Evolutionary conservation across 495 filamentous ascomycete genomes (phyloP).

Genomic region (Eremomyces bilateralis): DNA sequence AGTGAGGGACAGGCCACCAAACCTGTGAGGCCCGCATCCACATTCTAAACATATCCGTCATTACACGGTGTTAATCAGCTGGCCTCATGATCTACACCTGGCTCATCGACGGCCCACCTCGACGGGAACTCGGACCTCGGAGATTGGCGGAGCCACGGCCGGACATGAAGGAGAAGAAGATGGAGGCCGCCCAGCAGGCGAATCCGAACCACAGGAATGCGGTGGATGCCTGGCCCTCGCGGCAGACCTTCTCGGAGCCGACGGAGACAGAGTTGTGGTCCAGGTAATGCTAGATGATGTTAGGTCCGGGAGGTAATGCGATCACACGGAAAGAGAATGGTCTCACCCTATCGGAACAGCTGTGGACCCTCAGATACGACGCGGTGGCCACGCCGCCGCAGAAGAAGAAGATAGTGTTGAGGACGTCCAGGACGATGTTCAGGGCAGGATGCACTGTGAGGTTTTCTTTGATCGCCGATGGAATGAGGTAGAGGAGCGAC

Average conservation of each 20-base stretch:
- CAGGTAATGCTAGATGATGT: conserved; percentile 29
- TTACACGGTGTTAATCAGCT: too few relatives aligned
- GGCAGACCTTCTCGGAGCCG: conserved; percentile 39
- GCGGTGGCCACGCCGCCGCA: conserved; percentile 41
- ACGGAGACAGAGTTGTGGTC: conserved; percentile 35
- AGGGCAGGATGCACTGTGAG: conserved; percentile 32
- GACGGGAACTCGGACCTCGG: conserved; percentile 17
- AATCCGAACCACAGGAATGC: conserved; percentile 60
- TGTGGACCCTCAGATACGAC: conserved; percentile 33
- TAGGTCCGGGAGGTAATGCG: conserved; percentile 1
- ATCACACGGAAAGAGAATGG: neutral
- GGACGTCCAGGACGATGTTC: conserved; percentile 30
- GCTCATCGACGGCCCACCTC: conserved; percentile 35
- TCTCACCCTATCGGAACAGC: conserved; percentile 40
- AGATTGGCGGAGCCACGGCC: conserved; percentile 21
- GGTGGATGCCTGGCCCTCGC: conserved; percentile 41
- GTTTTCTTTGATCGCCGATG: conserved; percentile 26
- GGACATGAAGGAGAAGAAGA: conserved; percentile 29
- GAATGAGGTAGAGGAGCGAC: conserved; percentile 37
- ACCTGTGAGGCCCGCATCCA: too few relatives aligned
- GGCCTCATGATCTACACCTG: too few relatives aligned
- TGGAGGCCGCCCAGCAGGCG: conserved; percentile 32
- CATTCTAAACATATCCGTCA: too few relatives aligned
- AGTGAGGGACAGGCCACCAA: too few relatives aligned
- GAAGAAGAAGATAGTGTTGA: conserved; percentile 47